Conservation (phyloP, 305 asterid genomes). For the Fraxinus floribunda region DNA sequence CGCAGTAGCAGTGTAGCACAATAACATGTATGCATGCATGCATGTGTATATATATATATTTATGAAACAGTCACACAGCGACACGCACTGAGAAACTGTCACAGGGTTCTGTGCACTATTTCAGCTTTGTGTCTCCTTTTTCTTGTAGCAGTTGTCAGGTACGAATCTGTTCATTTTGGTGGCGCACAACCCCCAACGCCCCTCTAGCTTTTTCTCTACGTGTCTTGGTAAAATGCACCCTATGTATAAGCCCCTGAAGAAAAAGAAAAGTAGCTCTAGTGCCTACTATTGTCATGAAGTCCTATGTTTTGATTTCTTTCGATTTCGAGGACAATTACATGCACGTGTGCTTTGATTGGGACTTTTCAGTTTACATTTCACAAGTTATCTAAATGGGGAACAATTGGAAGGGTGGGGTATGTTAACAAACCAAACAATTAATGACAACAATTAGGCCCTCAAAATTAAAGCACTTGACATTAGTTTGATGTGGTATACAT, state of each 20-base stretch:
- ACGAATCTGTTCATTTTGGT: conserved; percentile 35
- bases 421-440: not conserved
- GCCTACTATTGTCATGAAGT: not conserved
- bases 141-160: conserved; percentile 43
- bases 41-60: not conserved
- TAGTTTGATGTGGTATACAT: not conserved
- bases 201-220: conserved; percentile 20
- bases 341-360: conserved; percentile 10
- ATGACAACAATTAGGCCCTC: not conserved
- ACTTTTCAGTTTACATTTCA: not conserved
- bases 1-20: conserved; percentile 27
- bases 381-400: not conserved
- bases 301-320: not conserved
- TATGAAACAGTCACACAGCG: not conserved
- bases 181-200: conserved; percentile 16
- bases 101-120: conserved; percentile 28
- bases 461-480: not conserved
- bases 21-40: conserved; percentile 7
- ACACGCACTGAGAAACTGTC: conserved; percentile 20
- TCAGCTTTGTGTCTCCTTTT: conserved; percentile 26
- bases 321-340: not conserved
- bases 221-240: not conserved
- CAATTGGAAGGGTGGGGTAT: not conserved
- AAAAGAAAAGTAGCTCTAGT: not conserved
- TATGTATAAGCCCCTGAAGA: not conserved